Base-by-base conservation (phyloP, 108 stramenopile genomes). In the Chaetoceros tenuissimus region DNA sequence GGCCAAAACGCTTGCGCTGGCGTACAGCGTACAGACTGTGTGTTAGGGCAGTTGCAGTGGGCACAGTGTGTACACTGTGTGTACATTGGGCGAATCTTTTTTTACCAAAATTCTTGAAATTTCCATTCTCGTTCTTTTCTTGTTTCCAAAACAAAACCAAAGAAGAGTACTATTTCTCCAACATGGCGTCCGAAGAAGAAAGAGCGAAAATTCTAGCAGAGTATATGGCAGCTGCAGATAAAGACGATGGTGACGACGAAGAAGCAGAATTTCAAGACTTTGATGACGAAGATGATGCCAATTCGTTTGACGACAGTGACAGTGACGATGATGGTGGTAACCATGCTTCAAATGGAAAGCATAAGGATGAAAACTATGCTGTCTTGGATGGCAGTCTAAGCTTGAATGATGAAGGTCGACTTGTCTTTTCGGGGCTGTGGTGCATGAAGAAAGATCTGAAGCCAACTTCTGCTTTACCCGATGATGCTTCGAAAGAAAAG, bases 391-490 rank as follows among this genome's bases (percentile, higher is more conserved):
- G 74, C 16, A 34, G 40, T 25, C 28, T 71, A 24, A 31, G 27
- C 53, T 49, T 71, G 0, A 71, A 65, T 50, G 66, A 67, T 0
- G 69, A 71, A 22, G 69, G 69, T 47, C 60, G 66, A 3, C 25
- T 75, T 16, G 31, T 69, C 29, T 75, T 63, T 48, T 57, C 53
- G 0, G 74, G 74, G n/a, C 62, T 65, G 17, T 75, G 74, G 74
- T 45, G 56, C 40, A 63, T 67, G 56, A 57, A 63, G 16, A 43
- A 25, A 19, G 43, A 57, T 0, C 17, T 13, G 1, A 28, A 1
- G 18, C 0, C 3, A 20, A 17, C 29, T 24, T 28, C 48, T 57
- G 55, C 44, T 28, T 16, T 24, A 3, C 0, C 34, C 21, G 46
- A 25, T 2, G 30, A 54, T 48, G 57, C 21, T 2, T 24, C 5